Evolutionary conservation across 1,284 basidiomycete species (phyloP).

Genomic region (Xerocomus minutiporus): DNA sequence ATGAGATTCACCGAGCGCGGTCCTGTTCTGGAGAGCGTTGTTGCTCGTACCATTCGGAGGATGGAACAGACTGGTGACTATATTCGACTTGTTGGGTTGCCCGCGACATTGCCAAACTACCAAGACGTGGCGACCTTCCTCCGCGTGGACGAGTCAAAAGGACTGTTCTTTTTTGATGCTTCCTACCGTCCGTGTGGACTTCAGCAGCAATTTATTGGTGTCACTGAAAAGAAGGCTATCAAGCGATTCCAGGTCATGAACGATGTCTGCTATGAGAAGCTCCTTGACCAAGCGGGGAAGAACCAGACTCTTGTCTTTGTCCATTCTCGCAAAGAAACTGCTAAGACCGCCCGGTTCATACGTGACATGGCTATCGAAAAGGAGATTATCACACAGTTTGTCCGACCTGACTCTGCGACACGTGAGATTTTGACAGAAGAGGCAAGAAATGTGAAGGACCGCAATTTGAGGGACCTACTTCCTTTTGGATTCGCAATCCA

Average conservation of each 20-base stretch:
- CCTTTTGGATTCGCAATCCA: conserved; percentile 98
- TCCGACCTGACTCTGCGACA: conserved; percentile 82
- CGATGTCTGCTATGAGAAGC: conserved; percentile 99
- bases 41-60: conserved; percentile 86
- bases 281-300: conserved; percentile 88
- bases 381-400: conserved; percentile 83
- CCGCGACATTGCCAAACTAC: conserved; percentile 97
- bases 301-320: conserved; percentile 95
- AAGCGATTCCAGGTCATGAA: conserved; percentile 98
- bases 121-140: conserved; percentile 99
- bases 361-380: conserved; percentile 95
- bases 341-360: conserved; percentile 94
- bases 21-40: conserved; percentile 91
- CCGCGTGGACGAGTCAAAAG: conserved; percentile 88
- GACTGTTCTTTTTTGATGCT: conserved; percentile 96
- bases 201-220: conserved; percentile 95
- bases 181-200: conserved; percentile 87
- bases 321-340: conserved; percentile 92
- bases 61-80: conserved; percentile 95
- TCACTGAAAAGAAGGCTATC: conserved; percentile 99
- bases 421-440: conserved; percentile 87
- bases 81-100: conserved; percentile 92
- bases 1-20: conserved; percentile 99
- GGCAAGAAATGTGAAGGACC: conserved; percentile 79
- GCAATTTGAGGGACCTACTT: conserved; percentile 83